Evolutionary conservation across 73 alveolate genomes (phyloP), one percentile per base, ranked within the genome.

Genomic region (Durusdinium trenchii): DNA sequence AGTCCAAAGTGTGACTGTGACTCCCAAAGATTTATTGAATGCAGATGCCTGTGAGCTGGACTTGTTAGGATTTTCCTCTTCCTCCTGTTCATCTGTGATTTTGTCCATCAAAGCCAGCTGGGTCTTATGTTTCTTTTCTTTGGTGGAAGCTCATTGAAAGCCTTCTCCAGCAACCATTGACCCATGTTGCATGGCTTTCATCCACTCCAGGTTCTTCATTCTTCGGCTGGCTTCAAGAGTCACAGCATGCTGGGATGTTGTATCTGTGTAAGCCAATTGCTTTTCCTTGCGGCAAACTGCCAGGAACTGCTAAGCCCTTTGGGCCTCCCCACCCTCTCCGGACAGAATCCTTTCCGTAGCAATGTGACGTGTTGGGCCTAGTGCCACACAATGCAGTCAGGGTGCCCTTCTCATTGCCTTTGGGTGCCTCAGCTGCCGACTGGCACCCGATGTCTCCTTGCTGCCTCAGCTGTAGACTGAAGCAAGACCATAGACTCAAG

Each of bases 371-470:
- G 23, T 16, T 16, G 23, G 69, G 32, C 23, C 32, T 57, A 23
- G 32, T 23, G 32, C 40, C 3, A 43, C 47, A 35, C 32, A 36
- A 14, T 18, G 14, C 30, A 71, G 60, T 14, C 62, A 38, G 45
- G 61, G 38, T 3, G 61, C 86, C 35, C 86, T 40, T 35, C 86
- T 40, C 86, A 76, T 40, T 2, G 62, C 9, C 35, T 76, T 60
- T 23, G 4, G 9, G 61, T 43, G 61, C 42, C 86, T 60, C 40
- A 14, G 23, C 61, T 60, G 40, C 60, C 18, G 30, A 76, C 40
- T 40, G 86, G 86, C n/a, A 76, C 86, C 86, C 86, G 16, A n/a
- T 6, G 86, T 42, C 86, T 43, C 61, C 46, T 35, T 76, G 86
- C 42, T 14, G 38, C 61, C 62, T 42, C n/a, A 43, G 57, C 2